Evolutionary conservation across 352 stramenopile species (phyloP).

Genomic region (Phytophthora melonis): DNA sequence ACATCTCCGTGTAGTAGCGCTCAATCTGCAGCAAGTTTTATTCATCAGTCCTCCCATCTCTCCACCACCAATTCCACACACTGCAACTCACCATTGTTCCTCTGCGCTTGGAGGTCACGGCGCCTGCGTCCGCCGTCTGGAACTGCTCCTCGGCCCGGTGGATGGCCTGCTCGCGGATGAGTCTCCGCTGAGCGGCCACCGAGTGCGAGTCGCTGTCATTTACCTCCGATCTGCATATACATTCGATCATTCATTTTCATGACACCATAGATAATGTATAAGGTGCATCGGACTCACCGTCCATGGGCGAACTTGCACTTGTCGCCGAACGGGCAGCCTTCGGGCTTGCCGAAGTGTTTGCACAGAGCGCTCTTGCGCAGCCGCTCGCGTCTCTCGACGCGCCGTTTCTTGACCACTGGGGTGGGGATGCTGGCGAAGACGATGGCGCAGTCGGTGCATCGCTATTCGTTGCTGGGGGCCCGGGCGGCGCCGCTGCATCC

Average conservation of each 20-base stretch:
- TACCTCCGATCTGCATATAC: conserved; percentile 50
- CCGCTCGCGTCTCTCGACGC: conserved; percentile 67
- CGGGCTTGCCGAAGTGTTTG: conserved; percentile 88
- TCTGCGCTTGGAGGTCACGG: conserved; percentile 50
- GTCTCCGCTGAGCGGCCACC: conserved; percentile 78
- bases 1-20: conserved; percentile 89
- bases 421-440: conserved; percentile 18
- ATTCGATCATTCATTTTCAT: conserved; percentile 4
- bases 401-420: conserved; percentile 64
- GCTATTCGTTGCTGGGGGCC: conserved; percentile 5
- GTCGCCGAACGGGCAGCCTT: conserved; percentile 76
- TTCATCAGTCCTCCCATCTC: background rate
- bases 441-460: background rate
- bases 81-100: conserved; percentile 70
- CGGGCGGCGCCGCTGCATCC: conserved; percentile 9
- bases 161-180: conserved; percentile 82
- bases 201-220: conserved; percentile 63
- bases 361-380: conserved; percentile 84
- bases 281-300: conserved; percentile 36
- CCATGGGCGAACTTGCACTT: conserved; percentile 88
- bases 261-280: background rate
- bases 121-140: conserved; percentile 49
- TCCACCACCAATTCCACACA: background rate
- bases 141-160: conserved; percentile 75
- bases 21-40: conserved; percentile 59